Percentiles rank a stretch among this genome's conserved stretches.
phyloP scores from a whole-genome alignment of 2,329 filamentous ascomycete genomes.

The Colletotrichum spaethianum region DNA sequence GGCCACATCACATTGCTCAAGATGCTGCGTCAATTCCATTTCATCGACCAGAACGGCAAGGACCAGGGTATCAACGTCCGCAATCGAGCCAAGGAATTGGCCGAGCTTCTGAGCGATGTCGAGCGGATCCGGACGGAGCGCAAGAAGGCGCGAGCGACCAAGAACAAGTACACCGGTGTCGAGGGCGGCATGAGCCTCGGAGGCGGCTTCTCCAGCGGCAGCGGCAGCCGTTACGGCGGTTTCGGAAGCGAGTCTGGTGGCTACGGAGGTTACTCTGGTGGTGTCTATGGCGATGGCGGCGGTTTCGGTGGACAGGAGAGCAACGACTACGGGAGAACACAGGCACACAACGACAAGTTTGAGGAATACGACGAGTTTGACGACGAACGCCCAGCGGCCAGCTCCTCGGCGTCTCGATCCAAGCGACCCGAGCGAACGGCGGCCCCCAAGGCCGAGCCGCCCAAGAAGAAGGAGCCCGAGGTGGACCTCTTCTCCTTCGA shows the following conservation, averaged over 20 bases:
- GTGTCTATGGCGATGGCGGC: slow-evolving; percentile 95
- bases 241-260: slow-evolving; percentile 90
- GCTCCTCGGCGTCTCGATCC: slow-evolving; percentile 65
- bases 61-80: slow-evolving; percentile 98
- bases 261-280: slow-evolving; percentile 75
- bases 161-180: slow-evolving; percentile 95
- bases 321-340: slow-evolving; percentile 63
- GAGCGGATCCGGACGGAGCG: slow-evolving; percentile 85
- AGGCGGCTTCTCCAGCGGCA: slow-evolving; percentile 66
- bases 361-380: slow-evolving; percentile 99
- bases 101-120: slow-evolving; percentile 93
- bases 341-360: slow-evolving; percentile 79
- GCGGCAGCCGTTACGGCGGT: slow-evolving; percentile 81
- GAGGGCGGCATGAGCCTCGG: slow-evolving; percentile 82
- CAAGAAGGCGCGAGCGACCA: slow-evolving; percentile 92
- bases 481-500: slow-evolving; percentile 95
- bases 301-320: slow-evolving; percentile 86
- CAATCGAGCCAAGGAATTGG: slow-evolving; percentile 95
- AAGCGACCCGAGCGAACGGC: slow-evolving; percentile 61
- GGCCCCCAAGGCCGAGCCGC: slow-evolving; percentile 76
- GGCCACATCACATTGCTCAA: slow-evolving; percentile 95
- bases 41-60: slow-evolving; percentile 95
- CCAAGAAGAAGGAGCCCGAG: slow-evolving; percentile 90
- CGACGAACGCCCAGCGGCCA: slow-evolving; percentile 67
- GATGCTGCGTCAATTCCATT: slow-evolving; percentile 99